Conservation (phyloP, 2,329 filamentous ascomycete species). For the Coccinonectria pachysandricola region DNA sequence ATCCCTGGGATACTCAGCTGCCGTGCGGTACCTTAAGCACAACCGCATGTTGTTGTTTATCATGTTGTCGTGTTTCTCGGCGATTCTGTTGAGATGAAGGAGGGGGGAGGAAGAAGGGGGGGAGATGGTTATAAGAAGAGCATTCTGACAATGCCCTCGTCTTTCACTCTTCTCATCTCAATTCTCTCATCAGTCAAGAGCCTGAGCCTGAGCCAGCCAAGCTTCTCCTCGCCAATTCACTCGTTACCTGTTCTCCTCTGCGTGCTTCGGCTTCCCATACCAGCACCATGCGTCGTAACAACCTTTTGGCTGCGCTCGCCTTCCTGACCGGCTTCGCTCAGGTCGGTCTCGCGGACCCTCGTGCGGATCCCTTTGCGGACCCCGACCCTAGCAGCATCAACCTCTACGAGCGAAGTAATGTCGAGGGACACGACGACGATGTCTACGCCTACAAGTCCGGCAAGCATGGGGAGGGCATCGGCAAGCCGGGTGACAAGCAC, state of each 20-base stretch:
- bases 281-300: conserved; percentile 16
- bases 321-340: conserved; percentile 13
- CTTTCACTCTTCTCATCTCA: too few relatives aligned
- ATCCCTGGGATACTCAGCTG: too few relatives aligned
- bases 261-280: too few relatives aligned
- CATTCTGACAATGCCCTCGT: too few relatives aligned
- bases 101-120: too few relatives aligned
- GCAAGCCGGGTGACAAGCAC: conserved; percentile 2
- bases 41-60: too few relatives aligned
- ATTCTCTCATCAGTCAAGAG: too few relatives aligned
- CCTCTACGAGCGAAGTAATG: conserved; percentile 1
- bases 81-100: too few relatives aligned
- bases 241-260: conserved; percentile 3
- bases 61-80: too few relatives aligned
- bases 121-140: too few relatives aligned
- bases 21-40: too few relatives aligned
- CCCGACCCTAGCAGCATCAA: conserved; percentile 1
- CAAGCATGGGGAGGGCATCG: too few relatives aligned
- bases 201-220: neutral
- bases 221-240: conserved; percentile 1
- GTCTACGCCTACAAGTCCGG: conserved; percentile 2
- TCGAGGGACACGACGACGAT: conserved; percentile 1
- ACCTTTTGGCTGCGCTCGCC: conserved; percentile 15
- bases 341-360: conserved; percentile 5
- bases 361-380: conserved; percentile 2